A percentile compares a stretch with the other conserved stretches of the same genome.
Evolutionary conservation across 2,329 filamentous ascomycete genomes (phyloP).

Genomic region (Aureobasidium sp.): DNA sequence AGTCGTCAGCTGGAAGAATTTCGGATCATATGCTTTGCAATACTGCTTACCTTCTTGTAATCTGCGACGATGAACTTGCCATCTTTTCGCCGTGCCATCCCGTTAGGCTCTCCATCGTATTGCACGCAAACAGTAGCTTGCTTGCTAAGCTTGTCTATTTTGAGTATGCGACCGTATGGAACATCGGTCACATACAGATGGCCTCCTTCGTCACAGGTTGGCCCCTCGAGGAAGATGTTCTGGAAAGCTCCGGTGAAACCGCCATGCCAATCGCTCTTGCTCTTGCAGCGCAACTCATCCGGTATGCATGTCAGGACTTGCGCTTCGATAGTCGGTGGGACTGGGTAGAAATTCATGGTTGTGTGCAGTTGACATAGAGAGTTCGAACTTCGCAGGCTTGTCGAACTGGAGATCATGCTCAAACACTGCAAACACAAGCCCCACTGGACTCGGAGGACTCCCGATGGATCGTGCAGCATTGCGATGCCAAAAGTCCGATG

Average conservation of each 20-base stretch:
- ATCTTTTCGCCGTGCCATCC: conserved; percentile 29
- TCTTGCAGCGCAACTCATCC: conserved; percentile 25
- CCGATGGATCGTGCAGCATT: neutral
- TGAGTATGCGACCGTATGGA: conserved; percentile 36
- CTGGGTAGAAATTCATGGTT: conserved; percentile 32
- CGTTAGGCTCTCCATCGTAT: conserved; percentile 40
- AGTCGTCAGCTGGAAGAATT: neutral
- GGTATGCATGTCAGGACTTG: conserved; percentile 33
- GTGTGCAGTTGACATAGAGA: neutral
- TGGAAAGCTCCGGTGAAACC: conserved; percentile 31
- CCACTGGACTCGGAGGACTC: neutral
- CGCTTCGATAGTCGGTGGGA: conserved; percentile 30
- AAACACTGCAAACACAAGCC: neutral
- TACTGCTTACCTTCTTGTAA: conserved; percentile 34
- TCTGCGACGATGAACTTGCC: conserved; percentile 35
- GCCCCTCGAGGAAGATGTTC: conserved; percentile 38
- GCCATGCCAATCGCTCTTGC: conserved; percentile 34
- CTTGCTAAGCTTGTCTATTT: conserved; percentile 25
- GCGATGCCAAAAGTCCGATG: neutral
- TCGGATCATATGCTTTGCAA: too few relatives aligned
- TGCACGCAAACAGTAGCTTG: conserved; percentile 27
- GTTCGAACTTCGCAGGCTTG: too few relatives aligned
- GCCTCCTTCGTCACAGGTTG: conserved; percentile 28
- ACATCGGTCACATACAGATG: conserved; percentile 36
- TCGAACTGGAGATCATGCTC: too few relatives aligned